phyloP scores from a whole-genome alignment of 2,329 filamentous ascomycete genomes.

The Teratosphaeria epicoccoides region DNA sequence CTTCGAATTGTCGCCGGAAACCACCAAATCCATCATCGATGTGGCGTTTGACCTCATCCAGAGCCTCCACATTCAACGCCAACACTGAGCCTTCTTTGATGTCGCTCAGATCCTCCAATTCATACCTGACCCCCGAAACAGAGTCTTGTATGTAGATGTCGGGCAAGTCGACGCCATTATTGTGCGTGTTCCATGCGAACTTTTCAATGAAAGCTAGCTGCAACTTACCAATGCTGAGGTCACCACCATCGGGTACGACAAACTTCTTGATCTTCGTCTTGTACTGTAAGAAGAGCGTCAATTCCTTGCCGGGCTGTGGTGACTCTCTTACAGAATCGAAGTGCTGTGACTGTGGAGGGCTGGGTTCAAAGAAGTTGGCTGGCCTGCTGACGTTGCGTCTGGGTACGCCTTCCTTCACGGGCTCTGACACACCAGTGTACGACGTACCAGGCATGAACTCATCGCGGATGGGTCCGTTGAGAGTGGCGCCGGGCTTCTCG shows the following conservation, averaged over 20 bases:
- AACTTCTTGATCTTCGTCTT: conserved; percentile 97
- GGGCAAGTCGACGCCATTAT: conserved; percentile 81
- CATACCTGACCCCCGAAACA: conserved; percentile 89
- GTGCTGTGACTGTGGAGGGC: conserved; percentile 34
- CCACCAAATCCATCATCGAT: conserved; percentile 84
- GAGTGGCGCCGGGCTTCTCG: conserved; percentile 20
- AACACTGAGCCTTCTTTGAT: conserved; percentile 91
- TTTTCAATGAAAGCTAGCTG: conserved; percentile 98
- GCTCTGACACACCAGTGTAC: conserved; percentile 5
- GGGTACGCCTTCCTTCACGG: conserved; percentile 18
- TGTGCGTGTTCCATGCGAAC: conserved; percentile 96
- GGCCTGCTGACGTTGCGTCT: conserved; percentile 21
- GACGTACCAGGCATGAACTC: conserved; percentile 11
- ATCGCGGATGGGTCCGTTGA: conserved; percentile 27
- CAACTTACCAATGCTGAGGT: conserved; percentile 74
- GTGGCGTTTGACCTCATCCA: conserved; percentile 93
- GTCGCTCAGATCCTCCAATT: conserved; percentile 83
- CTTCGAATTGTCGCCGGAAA: conserved; percentile 72
- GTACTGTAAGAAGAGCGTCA: conserved; percentile 91
- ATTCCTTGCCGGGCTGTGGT: conserved; percentile 69
- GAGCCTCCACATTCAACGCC: conserved; percentile 82
- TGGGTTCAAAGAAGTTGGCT: conserved; percentile 8
- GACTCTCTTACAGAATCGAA: conserved; percentile 40
- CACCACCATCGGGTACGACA: conserved; percentile 72
- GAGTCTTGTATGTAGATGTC: conserved; percentile 98